Base-by-base conservation (phyloP, 768 basidiomycete genomes). In the Gautieria morchelliformis region DNA sequence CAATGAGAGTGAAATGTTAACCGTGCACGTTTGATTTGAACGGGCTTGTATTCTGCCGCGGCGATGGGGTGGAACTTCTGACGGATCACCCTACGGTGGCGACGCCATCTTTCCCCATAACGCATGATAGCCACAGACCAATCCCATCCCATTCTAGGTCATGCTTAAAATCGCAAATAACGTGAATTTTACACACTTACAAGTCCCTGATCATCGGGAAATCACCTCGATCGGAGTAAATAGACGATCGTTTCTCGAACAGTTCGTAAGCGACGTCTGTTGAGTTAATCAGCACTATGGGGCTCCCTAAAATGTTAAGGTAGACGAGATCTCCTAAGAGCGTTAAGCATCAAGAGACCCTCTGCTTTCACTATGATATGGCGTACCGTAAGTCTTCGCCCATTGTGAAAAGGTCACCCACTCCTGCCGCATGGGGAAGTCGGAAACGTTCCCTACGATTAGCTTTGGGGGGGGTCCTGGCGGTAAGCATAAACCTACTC, bases 121-220 rank as follows among this genome's bases (percentile, higher is more conserved):
- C 69, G 74, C 27, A 80, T 80, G 81, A 56, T 80, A 78, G 0
- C 74, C 78, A 46, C 79, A 81, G 22, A 78, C 71, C 65, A 42
- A 14, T 1, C 71, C 71, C 72, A 73, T 65, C 66, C 78, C 75
- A 15, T 19, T 58, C 30, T 22, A 58, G 53, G 30, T 27, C 24
- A 22, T 39, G 32, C 60, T 68, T 63, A 6, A 63, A 58, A 49
- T 67, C 2, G 7, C 5, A 41, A 14, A 41, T 41, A 41, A n/a
- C 14, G 12, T n/a, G n/a, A 20, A 49, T 3, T 12, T 49, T 12
- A 49, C 20, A 15, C 14, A 49, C 14, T 14, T 6, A 49, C 30
- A 22, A 49, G 12, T 27, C 27, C 27, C 27, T 35, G 41, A 44
- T 3, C 53, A 54, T 54, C 3, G 42, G 37, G 24, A 5, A 54